Evolutionary conservation across 371 early-diverging fungal species (phyloP), one percentile per base, ranked within the genome.

Genomic region (Basidiobolus meristosporus): DNA sequence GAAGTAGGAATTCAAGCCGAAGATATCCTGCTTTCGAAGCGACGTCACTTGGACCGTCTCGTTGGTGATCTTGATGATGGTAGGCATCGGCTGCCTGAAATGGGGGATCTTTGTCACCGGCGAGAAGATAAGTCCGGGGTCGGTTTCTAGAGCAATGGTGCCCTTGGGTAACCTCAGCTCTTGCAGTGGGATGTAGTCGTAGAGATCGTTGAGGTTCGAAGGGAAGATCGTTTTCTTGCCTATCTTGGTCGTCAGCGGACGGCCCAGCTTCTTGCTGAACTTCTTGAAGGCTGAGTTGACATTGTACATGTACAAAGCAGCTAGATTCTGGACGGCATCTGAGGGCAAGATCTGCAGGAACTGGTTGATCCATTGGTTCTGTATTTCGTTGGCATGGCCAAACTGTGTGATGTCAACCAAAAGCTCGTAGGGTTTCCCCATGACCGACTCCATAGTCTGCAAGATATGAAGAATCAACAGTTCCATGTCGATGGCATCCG

Each of bases 391-490:
- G 1, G 70, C 62, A 3, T 57, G 59, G n/a, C 73, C 70, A 53
- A 85, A 87, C 50, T 76, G 72, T 6, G 88, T 83, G 35, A 76
- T 51, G 53, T 91, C 92, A 29, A 90, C 52, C 3, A 89, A 67
- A 12, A 91, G 33, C 39, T 90, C 90, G 46, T 68, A 81, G 9
- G 69, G 60, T 41, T 70, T 70, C 40, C 52, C 59, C 0, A 63
- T 55, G 10, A 60, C 62, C 9, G 73, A 59, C 44, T 74, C 70
- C 43, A 77, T 38, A 3, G 60, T 46, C 69, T 78, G 76, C 45
- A 84, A 58, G 29, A 78, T 55, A 40, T 73, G 71, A 45, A 75
- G 68, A 44, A 76, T 71, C 26, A 88, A 54, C 12, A 83, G 50
- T 21, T 90, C 87, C 59, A 89, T 79, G 57, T 91, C 89, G 31